These are phyloP conservation scores for Candida stauntonica DNA, from an alignment of 805 yeast species.

Conservation along the genomic window DNA sequence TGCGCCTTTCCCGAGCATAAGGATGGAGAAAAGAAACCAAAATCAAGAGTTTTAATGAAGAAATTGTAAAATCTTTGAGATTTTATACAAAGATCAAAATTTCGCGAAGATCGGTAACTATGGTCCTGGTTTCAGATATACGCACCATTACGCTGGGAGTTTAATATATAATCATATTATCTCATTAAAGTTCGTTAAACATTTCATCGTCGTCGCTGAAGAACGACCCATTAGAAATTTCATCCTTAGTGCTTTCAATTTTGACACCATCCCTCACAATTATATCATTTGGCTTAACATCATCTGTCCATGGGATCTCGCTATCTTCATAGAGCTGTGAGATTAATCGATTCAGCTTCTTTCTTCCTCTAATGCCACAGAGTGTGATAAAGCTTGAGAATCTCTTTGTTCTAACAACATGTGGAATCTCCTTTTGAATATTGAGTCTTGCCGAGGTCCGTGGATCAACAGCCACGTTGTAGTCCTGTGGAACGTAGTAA, in stretches of 20 bases:
- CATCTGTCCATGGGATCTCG: conserved; percentile 1
- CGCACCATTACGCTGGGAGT: conserved; percentile 4
- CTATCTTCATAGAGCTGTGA: conserved; percentile 5
- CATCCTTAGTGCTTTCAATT: not conserved
- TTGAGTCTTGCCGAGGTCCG: conserved; percentile 10
- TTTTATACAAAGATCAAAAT: too few relatives aligned
- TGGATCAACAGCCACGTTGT: conserved; percentile 13
- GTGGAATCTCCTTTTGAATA: conserved; percentile 11
- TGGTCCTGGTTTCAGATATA: too few relatives aligned
- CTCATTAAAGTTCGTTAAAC: conserved; percentile 13
- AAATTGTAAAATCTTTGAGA: not conserved
- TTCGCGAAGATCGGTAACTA: too few relatives aligned
- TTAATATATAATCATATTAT: not conserved
- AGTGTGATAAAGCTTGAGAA: conserved; percentile 12
- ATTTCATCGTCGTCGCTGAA: conserved; percentile 18
- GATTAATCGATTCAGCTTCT: conserved; percentile 12
- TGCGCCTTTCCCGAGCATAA: conserved; percentile 99
- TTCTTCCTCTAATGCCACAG: conserved; percentile 6
- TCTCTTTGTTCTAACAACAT: conserved; percentile 14
- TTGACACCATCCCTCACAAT: conserved; percentile 3
- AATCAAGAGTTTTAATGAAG: not conserved
- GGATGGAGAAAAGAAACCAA: conserved; percentile 50
- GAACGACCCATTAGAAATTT: conserved; percentile 5
- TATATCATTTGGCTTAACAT: conserved; percentile 6
- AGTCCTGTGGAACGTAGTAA: conserved; percentile 8